These are phyloP conservation scores for Pseudogymnoascus sp. DNA, from an alignment of 2,329 filamentous ascomycete genomes.

Conservation along the genomic window DNA sequence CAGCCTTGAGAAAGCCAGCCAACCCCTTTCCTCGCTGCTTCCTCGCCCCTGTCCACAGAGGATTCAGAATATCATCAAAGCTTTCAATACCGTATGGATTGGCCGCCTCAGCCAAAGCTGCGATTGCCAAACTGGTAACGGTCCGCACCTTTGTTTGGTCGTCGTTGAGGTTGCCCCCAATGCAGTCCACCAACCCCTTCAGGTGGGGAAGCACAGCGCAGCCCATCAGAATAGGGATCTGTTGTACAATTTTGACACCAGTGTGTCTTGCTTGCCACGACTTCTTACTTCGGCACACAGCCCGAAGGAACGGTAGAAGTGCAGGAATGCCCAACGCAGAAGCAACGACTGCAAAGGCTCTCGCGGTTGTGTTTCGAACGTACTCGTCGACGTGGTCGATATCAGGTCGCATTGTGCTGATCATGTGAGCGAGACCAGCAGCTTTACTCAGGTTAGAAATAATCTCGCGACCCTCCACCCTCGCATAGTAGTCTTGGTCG, in stretches of 20 bases:
- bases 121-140: conserved; percentile 89
- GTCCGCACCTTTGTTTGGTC: conserved; percentile 97
- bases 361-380: conserved; percentile 91
- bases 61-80: conserved; percentile 95
- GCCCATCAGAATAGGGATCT: conserved; percentile 97
- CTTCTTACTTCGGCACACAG: conserved; percentile 96
- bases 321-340: conserved; percentile 94
- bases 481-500: conserved; percentile 98
- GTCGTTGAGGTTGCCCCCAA: conserved; percentile 90
- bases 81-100: conserved; percentile 99
- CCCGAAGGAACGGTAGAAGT: conserved; percentile 85
- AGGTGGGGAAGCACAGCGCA: conserved; percentile 92
- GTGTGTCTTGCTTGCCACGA: conserved; percentile 98
- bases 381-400: conserved; percentile 98
- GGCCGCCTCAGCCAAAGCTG: conserved; percentile 87
- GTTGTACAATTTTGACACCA: conserved; percentile 97
- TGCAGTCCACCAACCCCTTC: conserved; percentile 93
- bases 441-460: conserved; percentile 97
- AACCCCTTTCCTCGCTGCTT: conserved; percentile 96
- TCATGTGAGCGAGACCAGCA: conserved; percentile 95
- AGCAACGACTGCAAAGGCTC: conserved; percentile 94
- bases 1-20: conserved; percentile 91
- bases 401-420: conserved; percentile 97
- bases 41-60: conserved; percentile 89
- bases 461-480: conserved; percentile 95